Percentiles rank a stretch among this genome's conserved stretches.
Evolutionary conservation across 345 rosid species (phyloP).

Genomic region (Citrus glauca): DNA sequence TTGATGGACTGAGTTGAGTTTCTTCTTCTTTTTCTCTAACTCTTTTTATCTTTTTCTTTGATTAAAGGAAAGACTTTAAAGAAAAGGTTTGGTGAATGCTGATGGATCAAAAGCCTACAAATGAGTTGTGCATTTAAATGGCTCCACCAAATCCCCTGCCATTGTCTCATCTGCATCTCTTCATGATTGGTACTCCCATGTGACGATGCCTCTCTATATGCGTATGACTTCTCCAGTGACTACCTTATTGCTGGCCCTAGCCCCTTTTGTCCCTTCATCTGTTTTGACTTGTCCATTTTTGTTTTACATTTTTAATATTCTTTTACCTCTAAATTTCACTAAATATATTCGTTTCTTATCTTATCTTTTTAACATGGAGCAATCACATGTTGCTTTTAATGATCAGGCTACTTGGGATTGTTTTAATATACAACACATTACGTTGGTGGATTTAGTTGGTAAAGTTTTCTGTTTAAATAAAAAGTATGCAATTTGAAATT

Average conservation of each 20-base stretch:
- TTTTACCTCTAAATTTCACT: not conserved
- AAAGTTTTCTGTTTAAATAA: too few species aligned
- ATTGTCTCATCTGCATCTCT: constrained; percentile 50
- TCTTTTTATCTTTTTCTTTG: not conserved
- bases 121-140: constrained; percentile 43
- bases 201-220: constrained; percentile 41
- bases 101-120: constrained; percentile 22
- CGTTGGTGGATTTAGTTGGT: too few species aligned
- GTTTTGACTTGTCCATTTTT: not conserved
- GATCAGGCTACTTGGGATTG: too few species aligned
- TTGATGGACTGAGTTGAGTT: not conserved
- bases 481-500: too few species aligned
- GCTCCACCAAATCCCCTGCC: constrained; percentile 68
- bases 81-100: constrained; percentile 1
- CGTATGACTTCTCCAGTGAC: not conserved
- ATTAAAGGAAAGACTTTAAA: not conserved
- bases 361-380: not conserved
- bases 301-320: too few species aligned
- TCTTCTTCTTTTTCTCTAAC: not conserved
- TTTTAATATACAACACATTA: too few species aligned
- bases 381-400: not conserved
- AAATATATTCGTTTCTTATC: not conserved
- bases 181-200: constrained; percentile 57
- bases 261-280: not conserved
- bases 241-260: not conserved